A percentile compares a stretch with the other conserved stretches of the same genome.
These are phyloP conservation scores for Neodidymelliopsis sp. DNA, from an alignment of 2,329 filamentous ascomycete genomes.

Conservation along the genomic window DNA sequence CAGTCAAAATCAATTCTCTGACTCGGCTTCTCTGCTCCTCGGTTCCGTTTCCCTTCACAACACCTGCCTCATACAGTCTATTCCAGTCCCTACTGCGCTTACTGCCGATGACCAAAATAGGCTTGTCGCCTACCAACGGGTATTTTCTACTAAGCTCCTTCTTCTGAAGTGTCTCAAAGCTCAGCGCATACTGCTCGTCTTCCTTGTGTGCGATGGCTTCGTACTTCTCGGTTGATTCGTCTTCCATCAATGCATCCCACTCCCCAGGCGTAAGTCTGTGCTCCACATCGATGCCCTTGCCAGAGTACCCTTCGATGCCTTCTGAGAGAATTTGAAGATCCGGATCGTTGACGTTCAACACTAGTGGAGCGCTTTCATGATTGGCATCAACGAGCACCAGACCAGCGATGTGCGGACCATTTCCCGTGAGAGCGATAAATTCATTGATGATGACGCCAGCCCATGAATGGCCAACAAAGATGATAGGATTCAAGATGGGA, in stretches of 20 bases:
- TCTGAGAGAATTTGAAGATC: no score
- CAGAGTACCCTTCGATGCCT: constrained; percentile 20
- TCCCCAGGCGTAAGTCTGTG: constrained; percentile 28
- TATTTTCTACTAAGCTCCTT: constrained; percentile 35
- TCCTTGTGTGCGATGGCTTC: constrained; percentile 19
- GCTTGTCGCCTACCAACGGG: no score
- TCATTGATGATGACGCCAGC: no score
- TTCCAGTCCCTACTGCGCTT: constrained; percentile 39
- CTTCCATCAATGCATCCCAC: constrained; percentile 25
- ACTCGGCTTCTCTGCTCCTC: constrained; percentile 40
- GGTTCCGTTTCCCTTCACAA: constrained; percentile 45
- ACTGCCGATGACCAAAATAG: constrained; percentile 37
- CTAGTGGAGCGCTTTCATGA: no score
- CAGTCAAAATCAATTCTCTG: constrained; percentile 35
- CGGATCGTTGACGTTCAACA: no score
- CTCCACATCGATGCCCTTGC: constrained; percentile 17
- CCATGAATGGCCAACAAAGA: no score
- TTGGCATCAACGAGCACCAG: no score
- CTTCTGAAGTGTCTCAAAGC: constrained; percentile 38
- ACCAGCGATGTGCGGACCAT: no score
- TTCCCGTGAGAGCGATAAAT: no score
- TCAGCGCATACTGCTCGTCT: constrained; percentile 22
- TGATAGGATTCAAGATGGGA: no score
- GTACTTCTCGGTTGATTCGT: constrained; percentile 23
- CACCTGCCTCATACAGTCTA: constrained; percentile 41